Evolutionary conservation across 2,329 filamentous ascomycete species (phyloP).

Genomic region (Chaetomiaceae sp.): DNA sequence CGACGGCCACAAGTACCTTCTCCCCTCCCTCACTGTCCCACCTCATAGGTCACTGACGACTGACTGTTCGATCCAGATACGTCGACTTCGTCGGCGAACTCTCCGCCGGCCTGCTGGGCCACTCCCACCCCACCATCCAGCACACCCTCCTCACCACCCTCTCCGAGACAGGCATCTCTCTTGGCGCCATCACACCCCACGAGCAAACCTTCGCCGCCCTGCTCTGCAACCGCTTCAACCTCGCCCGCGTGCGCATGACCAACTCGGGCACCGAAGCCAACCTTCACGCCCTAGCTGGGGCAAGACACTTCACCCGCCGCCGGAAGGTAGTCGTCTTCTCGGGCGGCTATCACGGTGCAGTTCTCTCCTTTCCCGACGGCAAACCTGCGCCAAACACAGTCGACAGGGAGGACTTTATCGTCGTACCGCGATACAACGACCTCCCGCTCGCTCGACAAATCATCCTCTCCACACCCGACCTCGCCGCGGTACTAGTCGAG

Average conservation of each 20-base stretch:
- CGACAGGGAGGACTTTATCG: slow-evolving; percentile 51
- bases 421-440: slow-evolving; percentile 58
- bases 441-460: slow-evolving; percentile 40
- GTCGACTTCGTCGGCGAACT: slow-evolving; percentile 60
- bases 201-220: slow-evolving; percentile 49
- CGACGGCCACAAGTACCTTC: slow-evolving; percentile 29
- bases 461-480: slow-evolving; percentile 36
- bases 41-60: background rate
- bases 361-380: slow-evolving; percentile 34
- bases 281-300: slow-evolving; percentile 53
- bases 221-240: slow-evolving; percentile 50
- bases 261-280: slow-evolving; percentile 66
- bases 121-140: slow-evolving; percentile 54
- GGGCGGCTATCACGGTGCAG: slow-evolving; percentile 50
- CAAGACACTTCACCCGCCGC: slow-evolving; percentile 42
- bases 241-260: slow-evolving; percentile 56
- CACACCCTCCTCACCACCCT: slow-evolving; percentile 44
- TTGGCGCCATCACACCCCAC: slow-evolving; percentile 48
- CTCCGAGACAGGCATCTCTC: slow-evolving; percentile 46
- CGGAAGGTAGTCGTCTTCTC: slow-evolving; percentile 48
- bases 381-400: slow-evolving; percentile 41
- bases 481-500: slow-evolving; percentile 64
- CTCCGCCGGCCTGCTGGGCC: slow-evolving; percentile 62
- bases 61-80: slow-evolving; percentile 40
- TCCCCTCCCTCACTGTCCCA: background rate